These are phyloP conservation scores for Alternaria triticina DNA, from an alignment of 2,329 filamentous ascomycete genomes.

Conservation along the genomic window DNA sequence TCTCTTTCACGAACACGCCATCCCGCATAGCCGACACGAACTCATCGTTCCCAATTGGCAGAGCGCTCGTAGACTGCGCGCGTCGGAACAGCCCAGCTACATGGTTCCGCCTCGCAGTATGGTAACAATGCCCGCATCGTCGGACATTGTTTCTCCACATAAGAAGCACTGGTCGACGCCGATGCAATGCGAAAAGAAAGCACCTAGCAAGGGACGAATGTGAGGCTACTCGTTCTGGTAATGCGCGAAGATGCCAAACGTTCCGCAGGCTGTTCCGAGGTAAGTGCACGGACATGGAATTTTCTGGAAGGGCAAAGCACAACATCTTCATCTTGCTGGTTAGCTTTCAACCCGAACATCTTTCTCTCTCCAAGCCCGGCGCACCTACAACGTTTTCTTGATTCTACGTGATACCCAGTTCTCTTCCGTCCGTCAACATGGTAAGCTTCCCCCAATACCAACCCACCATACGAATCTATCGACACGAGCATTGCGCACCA, in stretches of 20 bases:
- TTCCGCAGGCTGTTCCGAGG: conserved; percentile 20
- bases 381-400: conserved; percentile 1
- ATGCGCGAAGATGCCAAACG: conserved; percentile 13
- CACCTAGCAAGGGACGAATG: neutral
- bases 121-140: conserved; percentile 39
- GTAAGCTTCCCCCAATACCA: neutral
- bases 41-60: conserved; percentile 34
- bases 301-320: conserved; percentile 17
- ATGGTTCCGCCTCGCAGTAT: conserved; percentile 16
- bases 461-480: too few species aligned
- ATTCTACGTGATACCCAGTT: conserved; percentile 22
- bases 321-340: conserved; percentile 11
- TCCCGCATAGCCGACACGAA: conserved; percentile 27
- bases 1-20: conserved; percentile 5
- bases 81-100: conserved; percentile 22
- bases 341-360: conserved; percentile 11
- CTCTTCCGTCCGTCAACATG: neutral
- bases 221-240: conserved; percentile 8
- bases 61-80: conserved; percentile 27
- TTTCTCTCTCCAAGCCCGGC: conserved; percentile 13
- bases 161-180: conserved; percentile 7
- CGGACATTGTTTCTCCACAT: conserved; percentile 47
- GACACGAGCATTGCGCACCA: neutral
- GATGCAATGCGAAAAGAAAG: neutral
- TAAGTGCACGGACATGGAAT: conserved; percentile 22